Evolutionary conservation across 2,329 filamentous ascomycete species (phyloP).

Genomic region (Phialemonium atrogriseum): DNA sequence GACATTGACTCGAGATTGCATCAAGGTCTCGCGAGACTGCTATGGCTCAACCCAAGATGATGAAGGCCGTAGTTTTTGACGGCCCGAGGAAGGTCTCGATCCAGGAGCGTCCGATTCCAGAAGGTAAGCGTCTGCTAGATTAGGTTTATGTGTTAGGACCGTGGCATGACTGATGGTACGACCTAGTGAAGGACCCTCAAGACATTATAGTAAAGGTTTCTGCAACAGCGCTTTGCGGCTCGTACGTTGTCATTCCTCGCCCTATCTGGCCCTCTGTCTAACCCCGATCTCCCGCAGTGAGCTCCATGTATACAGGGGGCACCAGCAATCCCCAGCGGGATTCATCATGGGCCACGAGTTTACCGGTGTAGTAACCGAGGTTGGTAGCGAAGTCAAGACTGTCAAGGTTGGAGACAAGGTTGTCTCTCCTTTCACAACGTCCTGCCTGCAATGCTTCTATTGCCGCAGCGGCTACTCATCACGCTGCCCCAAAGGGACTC

Average conservation of each 20-base stretch:
- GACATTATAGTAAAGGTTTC: conserved; percentile 80
- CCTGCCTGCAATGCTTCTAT: conserved; percentile 76
- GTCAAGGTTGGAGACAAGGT: conserved; percentile 69
- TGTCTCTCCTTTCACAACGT: conserved; percentile 76
- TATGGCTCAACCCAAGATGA: conserved; percentile 51
- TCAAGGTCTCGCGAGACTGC: too few relatives aligned
- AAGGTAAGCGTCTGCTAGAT: conserved; percentile 29
- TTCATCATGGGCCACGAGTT: conserved; percentile 80
- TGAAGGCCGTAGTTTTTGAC: conserved; percentile 87
- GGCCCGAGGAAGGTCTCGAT: conserved; percentile 67
- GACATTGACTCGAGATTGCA: too few relatives aligned
- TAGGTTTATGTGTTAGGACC: background rate
- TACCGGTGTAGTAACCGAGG: conserved; percentile 63
- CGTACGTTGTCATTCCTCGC: conserved; percentile 41
- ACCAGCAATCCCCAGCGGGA: conserved; percentile 58
- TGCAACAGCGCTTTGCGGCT: conserved; percentile 80
- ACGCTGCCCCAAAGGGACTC: conserved; percentile 59
- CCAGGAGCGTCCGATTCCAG: conserved; percentile 72
- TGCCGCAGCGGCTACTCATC: conserved; percentile 70
- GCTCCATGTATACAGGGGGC: conserved; percentile 77
- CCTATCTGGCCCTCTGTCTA: conserved; percentile 5
- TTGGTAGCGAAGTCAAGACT: conserved; percentile 58
- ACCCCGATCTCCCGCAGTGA: conserved; percentile 44
- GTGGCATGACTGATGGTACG: background rate
- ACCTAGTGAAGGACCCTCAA: conserved; percentile 52